Percentiles rank a stretch among this genome's conserved stretches.
Evolutionary conservation across 2,329 filamentous ascomycete species (phyloP).

Genomic region (Trichoderma sp.): DNA sequence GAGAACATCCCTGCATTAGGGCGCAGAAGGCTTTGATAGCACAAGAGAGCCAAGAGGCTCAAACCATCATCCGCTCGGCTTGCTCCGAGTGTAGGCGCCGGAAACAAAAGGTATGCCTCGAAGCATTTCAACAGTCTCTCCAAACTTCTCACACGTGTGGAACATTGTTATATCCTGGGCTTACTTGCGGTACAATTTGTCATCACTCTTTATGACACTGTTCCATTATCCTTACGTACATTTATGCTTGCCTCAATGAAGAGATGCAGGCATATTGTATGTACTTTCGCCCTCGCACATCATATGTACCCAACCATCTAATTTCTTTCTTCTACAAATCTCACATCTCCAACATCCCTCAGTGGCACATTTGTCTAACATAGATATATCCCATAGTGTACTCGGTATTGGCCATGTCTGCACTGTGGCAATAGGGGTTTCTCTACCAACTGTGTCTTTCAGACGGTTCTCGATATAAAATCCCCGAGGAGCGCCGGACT

Average conservation of each 20-base stretch:
- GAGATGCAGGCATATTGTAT: background rate
- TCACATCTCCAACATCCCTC: background rate
- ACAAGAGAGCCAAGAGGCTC: background rate
- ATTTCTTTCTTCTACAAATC: background rate
- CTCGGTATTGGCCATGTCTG: conserved; percentile 43
- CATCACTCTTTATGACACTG: background rate
- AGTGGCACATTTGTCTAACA: background rate
- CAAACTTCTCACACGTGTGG: background rate
- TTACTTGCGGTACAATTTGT: background rate
- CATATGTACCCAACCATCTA: background rate
- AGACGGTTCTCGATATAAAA: conserved; percentile 13
- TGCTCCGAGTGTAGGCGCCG: conserved; percentile 47
- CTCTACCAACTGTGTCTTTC: conserved; percentile 39
- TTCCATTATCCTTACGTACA: background rate
- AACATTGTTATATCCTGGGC: background rate
- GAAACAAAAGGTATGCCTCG: conserved; percentile 40
- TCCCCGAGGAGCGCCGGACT: background rate
- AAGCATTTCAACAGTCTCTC: background rate
- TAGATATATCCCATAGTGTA: conserved; percentile 33
- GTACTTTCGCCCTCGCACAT: too few species aligned
- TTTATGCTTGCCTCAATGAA: background rate
- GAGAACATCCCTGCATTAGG: background rate
- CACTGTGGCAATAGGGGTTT: conserved; percentile 44
- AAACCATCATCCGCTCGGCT: conserved; percentile 29
- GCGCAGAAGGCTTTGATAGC: background rate